Evolutionary conservation across 148 eudicot genomes (phyloP), one percentile per base, ranked within the genome.

Genomic region (Rhododendron williamsianum): DNA sequence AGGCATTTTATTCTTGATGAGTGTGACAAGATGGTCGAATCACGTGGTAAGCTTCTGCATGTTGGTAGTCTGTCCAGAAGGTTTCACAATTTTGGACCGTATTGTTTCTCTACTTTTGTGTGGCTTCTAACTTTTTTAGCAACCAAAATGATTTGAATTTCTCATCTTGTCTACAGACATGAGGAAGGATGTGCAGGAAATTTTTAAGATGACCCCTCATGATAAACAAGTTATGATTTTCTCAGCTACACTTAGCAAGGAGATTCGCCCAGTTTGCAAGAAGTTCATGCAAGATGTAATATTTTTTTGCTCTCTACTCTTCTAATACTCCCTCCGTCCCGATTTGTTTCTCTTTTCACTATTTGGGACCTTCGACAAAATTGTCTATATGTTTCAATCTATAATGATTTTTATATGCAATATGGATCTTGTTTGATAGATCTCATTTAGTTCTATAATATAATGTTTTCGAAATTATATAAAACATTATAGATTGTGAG

Each of bases 1-100:
- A 92, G 93, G 90, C 93, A 92, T 88, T 92, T 92, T 84, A 90
- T 92, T 30, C 91, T 92, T 78, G 93, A 92, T 77, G 91, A 92
- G 83, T 92, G 93, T 85, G 93, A 92, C 79, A 92, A 92, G 85
- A 92, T 92, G 93, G 91, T 92, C 11, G 93, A 90, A 80, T 92
- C 93, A 46, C 93, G 90, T 60, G 93, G 93, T 92, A 88, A 51
- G 88, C 25, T 69, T 74, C 30, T 58, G 27, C 63, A 13, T 21
- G 3, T 45, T 25, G 74, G 18, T 74, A 9, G n/a, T 48, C 16
- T 6, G 51, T 52, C 35, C 13, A 18, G 3, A 52, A 74, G 18
- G 63, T 0, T 38, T 74, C 16, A 52, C 16, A 51, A 23, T 15
- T 73, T 49, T 30, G 45, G 36, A 7, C 56, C 52, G 15, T 46